Evolutionary conservation across 257 asterid genomes (phyloP).

Genomic region (Solanum arcanum): DNA sequence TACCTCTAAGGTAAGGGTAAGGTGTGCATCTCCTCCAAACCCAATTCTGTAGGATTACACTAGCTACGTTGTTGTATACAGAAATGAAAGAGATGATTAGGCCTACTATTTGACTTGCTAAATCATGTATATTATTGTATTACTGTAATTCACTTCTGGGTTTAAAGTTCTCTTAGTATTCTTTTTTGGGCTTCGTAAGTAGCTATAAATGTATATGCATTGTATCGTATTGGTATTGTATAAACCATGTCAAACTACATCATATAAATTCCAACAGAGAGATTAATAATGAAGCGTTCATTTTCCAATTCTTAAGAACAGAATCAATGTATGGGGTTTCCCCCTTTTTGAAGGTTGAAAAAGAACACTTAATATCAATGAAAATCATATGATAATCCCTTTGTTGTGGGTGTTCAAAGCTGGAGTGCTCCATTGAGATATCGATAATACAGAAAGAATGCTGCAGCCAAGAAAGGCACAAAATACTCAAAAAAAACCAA

Average conservation of each 20-base stretch:
- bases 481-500: constrained; percentile 5
- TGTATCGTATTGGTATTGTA: not conserved
- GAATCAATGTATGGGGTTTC: not conserved
- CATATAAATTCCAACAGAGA: not conserved
- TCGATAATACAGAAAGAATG: constrained; percentile 10
- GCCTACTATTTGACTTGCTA: constrained; percentile 1
- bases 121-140: not conserved
- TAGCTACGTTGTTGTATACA: not conserved
- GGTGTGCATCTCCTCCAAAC: not conserved
- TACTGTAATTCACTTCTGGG: not conserved
- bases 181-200: not conserved
- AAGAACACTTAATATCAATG: not conserved
- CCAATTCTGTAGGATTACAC: not conserved
- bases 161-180: not conserved
- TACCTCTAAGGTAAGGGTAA: not conserved
- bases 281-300: not conserved
- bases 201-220: not conserved
- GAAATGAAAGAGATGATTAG: not conserved
- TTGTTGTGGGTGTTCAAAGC: not conserved
- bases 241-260: not conserved
- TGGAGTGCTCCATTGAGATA: not conserved
- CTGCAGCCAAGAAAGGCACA: constrained; percentile 12
- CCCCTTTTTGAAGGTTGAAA: not conserved
- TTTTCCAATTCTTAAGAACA: not conserved
- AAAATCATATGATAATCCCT: not conserved